Conservation (phyloP, 257 asterid species). For the Solanum bulbocastanum region DNA sequence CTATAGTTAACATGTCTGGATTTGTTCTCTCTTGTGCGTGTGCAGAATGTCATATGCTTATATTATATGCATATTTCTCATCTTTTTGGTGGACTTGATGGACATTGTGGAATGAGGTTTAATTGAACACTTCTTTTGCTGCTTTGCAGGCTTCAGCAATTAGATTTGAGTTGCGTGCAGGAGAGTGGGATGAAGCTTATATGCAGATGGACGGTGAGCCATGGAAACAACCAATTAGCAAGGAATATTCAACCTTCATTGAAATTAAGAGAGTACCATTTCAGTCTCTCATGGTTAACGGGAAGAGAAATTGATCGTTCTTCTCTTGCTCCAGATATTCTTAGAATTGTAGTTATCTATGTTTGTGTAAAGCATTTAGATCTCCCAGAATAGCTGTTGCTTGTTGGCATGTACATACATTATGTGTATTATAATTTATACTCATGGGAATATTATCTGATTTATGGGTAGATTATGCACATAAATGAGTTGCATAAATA, state of each 20-base stretch:
- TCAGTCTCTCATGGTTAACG: conserved; percentile 55
- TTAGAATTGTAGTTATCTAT: not conserved
- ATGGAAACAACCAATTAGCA: conserved; percentile 77
- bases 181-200: conserved; percentile 70
- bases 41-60: too few species aligned
- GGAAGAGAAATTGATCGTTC: conserved; percentile 4
- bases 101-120: not conserved
- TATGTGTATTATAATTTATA: not conserved
- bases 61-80: not conserved
- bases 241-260: conserved; percentile 61
- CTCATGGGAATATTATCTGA: not conserved
- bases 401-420: not conserved
- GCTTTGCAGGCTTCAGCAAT: conserved; percentile 56
- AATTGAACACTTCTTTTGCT: not conserved
- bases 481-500: not conserved
- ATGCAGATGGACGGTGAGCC: conserved; percentile 97
- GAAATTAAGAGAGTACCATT: conserved; percentile 55
- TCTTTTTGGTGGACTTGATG: not conserved
- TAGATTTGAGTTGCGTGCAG: conserved; percentile 83
- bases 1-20: too few species aligned
- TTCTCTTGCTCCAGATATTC: not conserved
- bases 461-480: not conserved
- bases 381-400: not conserved
- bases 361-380: not conserved
- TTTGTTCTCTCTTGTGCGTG: too few species aligned